These are phyloP conservation scores for Lepidium didymum DNA, from an alignment of 345 rosid species.

Conservation along the genomic window DNA sequence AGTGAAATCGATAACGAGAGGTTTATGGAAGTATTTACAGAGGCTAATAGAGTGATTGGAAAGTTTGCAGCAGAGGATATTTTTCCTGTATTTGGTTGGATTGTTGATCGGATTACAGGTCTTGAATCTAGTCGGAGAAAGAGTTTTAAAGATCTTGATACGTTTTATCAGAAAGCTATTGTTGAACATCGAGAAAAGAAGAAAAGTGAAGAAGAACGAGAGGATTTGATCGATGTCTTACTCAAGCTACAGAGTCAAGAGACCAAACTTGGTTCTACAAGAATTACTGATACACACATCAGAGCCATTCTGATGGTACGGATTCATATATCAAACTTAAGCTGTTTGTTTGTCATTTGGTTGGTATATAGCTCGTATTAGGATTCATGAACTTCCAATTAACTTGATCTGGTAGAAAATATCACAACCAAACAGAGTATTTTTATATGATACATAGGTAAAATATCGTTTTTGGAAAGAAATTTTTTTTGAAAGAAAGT, in stretches of 20 bases:
- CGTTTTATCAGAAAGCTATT: conserved; percentile 26
- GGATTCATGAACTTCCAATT: no score
- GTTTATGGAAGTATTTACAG: conserved; percentile 15
- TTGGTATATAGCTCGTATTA: no score
- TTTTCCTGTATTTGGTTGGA: conserved; percentile 30
- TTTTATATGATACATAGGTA: no score
- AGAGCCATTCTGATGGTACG: conserved; percentile 30
- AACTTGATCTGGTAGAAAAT: no score
- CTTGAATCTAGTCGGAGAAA: conserved; percentile 25
- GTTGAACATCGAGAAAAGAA: conserved; percentile 18
- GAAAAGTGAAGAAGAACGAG: conserved; percentile 20
- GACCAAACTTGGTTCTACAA: conserved; percentile 18
- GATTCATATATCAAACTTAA: neutral
- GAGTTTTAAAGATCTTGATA: conserved; percentile 20
- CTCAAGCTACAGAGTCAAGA: conserved; percentile 25
- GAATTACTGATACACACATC: conserved; percentile 28
- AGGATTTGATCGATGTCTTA: conserved; percentile 27
- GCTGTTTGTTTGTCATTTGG: neutral
- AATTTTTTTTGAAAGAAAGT: no score
- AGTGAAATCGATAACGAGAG: conserved; percentile 24
- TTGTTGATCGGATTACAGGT: conserved; percentile 19
- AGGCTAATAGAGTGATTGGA: conserved; percentile 23
- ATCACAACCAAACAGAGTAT: no score
- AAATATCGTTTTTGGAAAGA: no score
- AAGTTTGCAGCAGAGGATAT: conserved; percentile 30